Conservation (phyloP, 1,284 basidiomycete genomes). For the Amylostereum areolatum region DNA sequence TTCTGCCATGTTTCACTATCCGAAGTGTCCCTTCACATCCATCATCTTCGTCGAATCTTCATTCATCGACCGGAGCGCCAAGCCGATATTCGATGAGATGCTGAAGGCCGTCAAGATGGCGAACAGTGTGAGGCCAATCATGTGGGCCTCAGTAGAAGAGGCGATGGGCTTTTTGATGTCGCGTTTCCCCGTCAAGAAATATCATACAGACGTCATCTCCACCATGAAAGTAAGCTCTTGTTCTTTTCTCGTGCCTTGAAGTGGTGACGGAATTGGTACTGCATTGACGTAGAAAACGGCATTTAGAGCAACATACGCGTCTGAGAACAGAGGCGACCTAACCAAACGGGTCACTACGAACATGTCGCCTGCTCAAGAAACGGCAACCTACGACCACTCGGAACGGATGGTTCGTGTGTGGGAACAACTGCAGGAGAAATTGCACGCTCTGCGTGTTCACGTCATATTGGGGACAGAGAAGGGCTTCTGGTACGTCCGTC, state of each 20-base stretch:
- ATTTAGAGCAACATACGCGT: slow-evolving; percentile 10
- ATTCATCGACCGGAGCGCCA: slow-evolving; percentile 8
- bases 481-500: slow-evolving; percentile 11
- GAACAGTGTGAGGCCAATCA: slow-evolving; percentile 8
- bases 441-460: slow-evolving; percentile 11
- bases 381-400: slow-evolving; percentile 10
- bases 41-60: slow-evolving; percentile 14
- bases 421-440: slow-evolving; percentile 7
- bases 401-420: slow-evolving; percentile 8
- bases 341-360: slow-evolving; percentile 14
- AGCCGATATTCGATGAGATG: slow-evolving; percentile 8
- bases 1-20: too few species aligned
- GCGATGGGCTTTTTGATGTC: slow-evolving; percentile 14
- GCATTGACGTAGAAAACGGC: slow-evolving; percentile 10
- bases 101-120: slow-evolving; percentile 9
- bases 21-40: too few species aligned
- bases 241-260: not conserved
- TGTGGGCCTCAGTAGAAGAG: slow-evolving; percentile 11
- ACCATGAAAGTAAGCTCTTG: slow-evolving; percentile 6
- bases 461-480: slow-evolving; percentile 7
- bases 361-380: slow-evolving; percentile 15
- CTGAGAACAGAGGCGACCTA: slow-evolving; percentile 5
- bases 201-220: slow-evolving; percentile 11
- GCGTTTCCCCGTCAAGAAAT: slow-evolving; percentile 12
- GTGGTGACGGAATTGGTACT: not conserved